These are phyloP conservation scores for Lizonia empirigonia DNA, from an alignment of 2,329 filamentous ascomycete genomes.

Conservation along the genomic window DNA sequence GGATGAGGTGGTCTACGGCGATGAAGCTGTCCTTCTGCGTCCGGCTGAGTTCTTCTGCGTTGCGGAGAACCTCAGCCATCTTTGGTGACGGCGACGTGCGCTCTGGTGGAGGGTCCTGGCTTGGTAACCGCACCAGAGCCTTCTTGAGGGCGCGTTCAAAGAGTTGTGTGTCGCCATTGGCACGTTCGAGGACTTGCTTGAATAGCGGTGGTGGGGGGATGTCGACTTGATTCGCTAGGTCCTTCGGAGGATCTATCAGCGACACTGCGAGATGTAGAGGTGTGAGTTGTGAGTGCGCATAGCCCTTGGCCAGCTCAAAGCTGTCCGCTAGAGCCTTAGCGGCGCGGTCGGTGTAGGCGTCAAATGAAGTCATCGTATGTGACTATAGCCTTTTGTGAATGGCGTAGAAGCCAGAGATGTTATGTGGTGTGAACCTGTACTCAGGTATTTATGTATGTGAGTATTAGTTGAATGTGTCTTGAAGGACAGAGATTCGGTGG, in stretches of 20 bases:
- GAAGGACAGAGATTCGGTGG: conserved; percentile 1
- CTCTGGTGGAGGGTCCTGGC: conserved; percentile 93
- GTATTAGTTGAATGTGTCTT: conserved; percentile 18
- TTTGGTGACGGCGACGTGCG: conserved; percentile 80
- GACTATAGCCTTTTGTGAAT: conserved; percentile 27
- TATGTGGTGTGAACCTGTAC: conserved; percentile 18
- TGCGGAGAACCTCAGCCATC: conserved; percentile 80
- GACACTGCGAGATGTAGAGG: conserved; percentile 88
- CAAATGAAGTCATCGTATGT: conserved; percentile 67
- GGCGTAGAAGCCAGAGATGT: conserved; percentile 25
- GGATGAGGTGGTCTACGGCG: conserved; percentile 92
- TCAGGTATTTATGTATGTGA: conserved; percentile 17
- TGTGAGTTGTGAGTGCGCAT: conserved; percentile 87
- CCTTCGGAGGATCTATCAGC: conserved; percentile 75
- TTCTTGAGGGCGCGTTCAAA: conserved; percentile 93
- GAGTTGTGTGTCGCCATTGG: conserved; percentile 87
- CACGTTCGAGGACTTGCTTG: conserved; percentile 90
- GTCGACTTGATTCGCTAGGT: conserved; percentile 71
- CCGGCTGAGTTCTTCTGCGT: conserved; percentile 88
- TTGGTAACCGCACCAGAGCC: conserved; percentile 84
- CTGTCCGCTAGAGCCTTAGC: conserved; percentile 89
- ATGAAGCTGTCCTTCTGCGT: conserved; percentile 97
- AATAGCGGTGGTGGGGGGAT: conserved; percentile 75
- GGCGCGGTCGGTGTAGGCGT: conserved; percentile 93
- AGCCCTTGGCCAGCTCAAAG: conserved; percentile 84